A percentile compares a stretch with the other conserved stretches of the same genome.
Conservation (phyloP, 306 rosid genomes). For the Rubus idaeus region DNA sequence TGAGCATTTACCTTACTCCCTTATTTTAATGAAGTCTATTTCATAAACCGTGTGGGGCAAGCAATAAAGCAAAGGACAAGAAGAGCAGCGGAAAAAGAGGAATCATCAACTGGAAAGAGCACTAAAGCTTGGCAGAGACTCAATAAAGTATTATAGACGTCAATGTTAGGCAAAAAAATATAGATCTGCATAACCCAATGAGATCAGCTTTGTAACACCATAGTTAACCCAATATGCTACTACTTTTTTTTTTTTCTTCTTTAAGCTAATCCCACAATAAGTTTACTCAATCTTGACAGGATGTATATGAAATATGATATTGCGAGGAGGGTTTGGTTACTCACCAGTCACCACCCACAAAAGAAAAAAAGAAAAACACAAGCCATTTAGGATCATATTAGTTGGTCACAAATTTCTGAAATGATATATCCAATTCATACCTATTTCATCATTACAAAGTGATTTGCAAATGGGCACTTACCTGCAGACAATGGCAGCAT, state of each 20-base stretch:
- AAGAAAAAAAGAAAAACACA: background rate
- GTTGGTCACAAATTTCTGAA: background rate
- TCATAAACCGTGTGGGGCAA: constrained; percentile 19
- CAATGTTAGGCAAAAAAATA: constrained; percentile 14
- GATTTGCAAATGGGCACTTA: constrained; percentile 8
- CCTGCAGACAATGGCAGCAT: background rate
- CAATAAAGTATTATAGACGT: constrained; percentile 5
- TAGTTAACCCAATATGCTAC: background rate
- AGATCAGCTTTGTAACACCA: background rate
- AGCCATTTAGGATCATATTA: background rate
- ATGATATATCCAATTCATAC: background rate
- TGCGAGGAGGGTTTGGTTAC: background rate
- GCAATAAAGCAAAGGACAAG: constrained; percentile 8
- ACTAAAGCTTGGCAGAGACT: constrained; percentile 10
- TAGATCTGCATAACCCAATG: background rate
- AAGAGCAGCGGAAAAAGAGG: constrained; percentile 3
- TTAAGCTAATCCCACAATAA: background rate
- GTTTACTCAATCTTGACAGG: background rate
- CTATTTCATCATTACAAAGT: background rate
- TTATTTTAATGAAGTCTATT: constrained; percentile 11
- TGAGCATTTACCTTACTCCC: background rate
- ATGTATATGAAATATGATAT: background rate
- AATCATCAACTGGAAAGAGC: constrained; percentile 15
- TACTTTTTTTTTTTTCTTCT: no score
- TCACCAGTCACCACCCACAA: background rate